Evolutionary conservation across 257 asterid genomes (phyloP).

Genomic region (Gentiana dahurica): DNA sequence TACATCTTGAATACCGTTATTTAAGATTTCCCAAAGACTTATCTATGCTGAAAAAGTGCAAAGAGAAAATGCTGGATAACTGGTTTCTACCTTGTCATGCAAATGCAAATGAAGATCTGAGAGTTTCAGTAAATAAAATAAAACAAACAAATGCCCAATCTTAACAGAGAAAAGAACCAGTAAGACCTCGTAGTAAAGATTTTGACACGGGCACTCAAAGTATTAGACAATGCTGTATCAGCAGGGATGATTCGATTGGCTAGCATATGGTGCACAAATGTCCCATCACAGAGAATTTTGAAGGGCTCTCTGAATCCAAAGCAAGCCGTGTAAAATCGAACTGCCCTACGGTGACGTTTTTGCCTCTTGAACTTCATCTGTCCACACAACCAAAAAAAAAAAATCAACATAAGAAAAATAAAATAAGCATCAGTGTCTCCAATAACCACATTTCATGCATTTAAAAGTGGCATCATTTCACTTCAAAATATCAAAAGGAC

Average conservation of each 20-base stretch:
- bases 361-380: conserved; percentile 76
- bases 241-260: conserved; percentile 60
- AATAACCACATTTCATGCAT: background rate
- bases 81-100: no score
- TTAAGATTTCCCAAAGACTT: no score
- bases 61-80: no score
- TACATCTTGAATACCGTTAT: no score
- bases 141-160: no score
- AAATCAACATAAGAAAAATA: background rate
- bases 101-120: no score
- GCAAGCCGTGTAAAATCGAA: conserved; percentile 62
- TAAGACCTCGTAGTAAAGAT: conserved; percentile 73
- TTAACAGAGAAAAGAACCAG: conserved; percentile 6
- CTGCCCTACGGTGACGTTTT: conserved; percentile 69
- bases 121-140: no score
- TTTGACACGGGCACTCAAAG: conserved; percentile 69
- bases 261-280: conserved; percentile 80
- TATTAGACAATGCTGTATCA: conserved; percentile 68
- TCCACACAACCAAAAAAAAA: background rate
- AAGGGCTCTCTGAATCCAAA: conserved; percentile 85
- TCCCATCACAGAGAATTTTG: conserved; percentile 93
- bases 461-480: background rate
- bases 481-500: no score
- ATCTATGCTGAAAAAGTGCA: no score
- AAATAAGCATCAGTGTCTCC: background rate